Evolutionary conservation across 106 monocot genomes (phyloP).

Genomic region (Xerophyta viscosa): DNA sequence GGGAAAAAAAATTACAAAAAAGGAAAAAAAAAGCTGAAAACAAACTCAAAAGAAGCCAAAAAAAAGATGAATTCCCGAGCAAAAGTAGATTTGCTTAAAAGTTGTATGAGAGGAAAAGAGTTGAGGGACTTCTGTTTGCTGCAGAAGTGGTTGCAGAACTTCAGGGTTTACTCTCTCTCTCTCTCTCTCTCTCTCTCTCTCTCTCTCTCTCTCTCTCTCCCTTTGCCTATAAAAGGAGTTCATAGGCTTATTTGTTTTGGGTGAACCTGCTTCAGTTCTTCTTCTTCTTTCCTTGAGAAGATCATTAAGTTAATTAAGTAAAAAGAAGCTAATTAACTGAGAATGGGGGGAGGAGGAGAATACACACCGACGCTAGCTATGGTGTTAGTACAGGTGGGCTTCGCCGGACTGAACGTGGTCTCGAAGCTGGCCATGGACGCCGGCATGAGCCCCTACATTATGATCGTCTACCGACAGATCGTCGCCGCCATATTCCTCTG

Average conservation of each 20-base stretch:
- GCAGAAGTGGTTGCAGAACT: slow-evolving; percentile 9
- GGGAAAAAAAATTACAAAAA: background rate
- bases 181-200: background rate
- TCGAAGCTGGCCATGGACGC: slow-evolving; percentile 77
- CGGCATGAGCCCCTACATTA: slow-evolving; percentile 80
- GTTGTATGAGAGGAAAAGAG: background rate
- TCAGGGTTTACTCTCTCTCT: slow-evolving; percentile 4
- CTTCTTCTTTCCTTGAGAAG: background rate
- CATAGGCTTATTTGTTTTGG: background rate
- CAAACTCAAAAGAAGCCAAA: too few species aligned
- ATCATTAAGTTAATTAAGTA: too few species aligned
- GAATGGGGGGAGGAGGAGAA: background rate
- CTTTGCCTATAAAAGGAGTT: background rate
- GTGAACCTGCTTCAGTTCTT: background rate
- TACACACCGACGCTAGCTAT: slow-evolving; percentile 41
- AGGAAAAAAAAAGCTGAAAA: background rate
- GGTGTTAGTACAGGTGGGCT: slow-evolving; percentile 70
- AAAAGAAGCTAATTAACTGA: background rate
- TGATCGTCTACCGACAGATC: slow-evolving; percentile 75
- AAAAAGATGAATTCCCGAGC: background rate
- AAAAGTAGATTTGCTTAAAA: background rate
- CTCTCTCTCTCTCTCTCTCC: background rate
- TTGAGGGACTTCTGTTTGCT: background rate
- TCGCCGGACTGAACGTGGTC: slow-evolving; percentile 67
- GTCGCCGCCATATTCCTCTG: slow-evolving; percentile 49